Conservation (phyloP, 805 yeast species). For the Myxozyma kluyveri region DNA sequence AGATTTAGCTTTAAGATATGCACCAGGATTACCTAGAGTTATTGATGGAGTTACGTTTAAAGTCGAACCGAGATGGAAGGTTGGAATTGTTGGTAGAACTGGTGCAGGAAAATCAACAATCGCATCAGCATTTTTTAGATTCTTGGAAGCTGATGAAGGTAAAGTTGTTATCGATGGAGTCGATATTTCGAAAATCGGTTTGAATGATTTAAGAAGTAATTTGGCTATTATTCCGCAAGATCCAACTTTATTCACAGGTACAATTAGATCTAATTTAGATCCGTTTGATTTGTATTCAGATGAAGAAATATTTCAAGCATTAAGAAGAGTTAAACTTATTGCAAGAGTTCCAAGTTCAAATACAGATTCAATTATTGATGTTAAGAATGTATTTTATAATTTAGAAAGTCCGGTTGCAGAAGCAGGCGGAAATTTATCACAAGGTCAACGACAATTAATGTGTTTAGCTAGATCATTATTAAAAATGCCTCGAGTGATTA, state of each 20-base stretch:
- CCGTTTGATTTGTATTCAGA: slow-evolving; percentile 63
- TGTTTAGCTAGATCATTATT: slow-evolving; percentile 79
- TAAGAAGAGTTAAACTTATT: slow-evolving; percentile 18
- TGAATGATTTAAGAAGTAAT: slow-evolving; percentile 58
- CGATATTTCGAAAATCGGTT: slow-evolving; percentile 59
- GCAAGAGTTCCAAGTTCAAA: slow-evolving; percentile 5
- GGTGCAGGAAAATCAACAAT: slow-evolving; percentile 99
- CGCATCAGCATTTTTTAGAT: slow-evolving; percentile 81
- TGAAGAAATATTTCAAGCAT: slow-evolving; percentile 39
- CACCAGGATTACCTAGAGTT: slow-evolving; percentile 81
- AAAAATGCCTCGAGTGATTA: slow-evolving; percentile 63
- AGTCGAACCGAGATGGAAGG: slow-evolving; percentile 72
- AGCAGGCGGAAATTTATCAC: slow-evolving; percentile 76
- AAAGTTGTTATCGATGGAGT: slow-evolving; percentile 60
- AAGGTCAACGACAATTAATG: slow-evolving; percentile 84
- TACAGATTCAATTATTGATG: slow-evolving; percentile 1
- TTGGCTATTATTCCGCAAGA: slow-evolving; percentile 78
- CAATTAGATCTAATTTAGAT: slow-evolving; percentile 67
- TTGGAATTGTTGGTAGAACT: slow-evolving; percentile 96
- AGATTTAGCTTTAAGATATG: slow-evolving; percentile 78
- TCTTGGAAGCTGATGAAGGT: slow-evolving; percentile 58
- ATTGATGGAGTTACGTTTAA: slow-evolving; percentile 80
- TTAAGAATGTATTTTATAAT: slow-evolving; percentile 46
- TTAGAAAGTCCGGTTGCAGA: slow-evolving; percentile 58
- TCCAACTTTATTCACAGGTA: slow-evolving; percentile 72